phyloP scores from a whole-genome alignment of 2,329 filamentous ascomycete genomes.

The Verticillium isaacii region DNA sequence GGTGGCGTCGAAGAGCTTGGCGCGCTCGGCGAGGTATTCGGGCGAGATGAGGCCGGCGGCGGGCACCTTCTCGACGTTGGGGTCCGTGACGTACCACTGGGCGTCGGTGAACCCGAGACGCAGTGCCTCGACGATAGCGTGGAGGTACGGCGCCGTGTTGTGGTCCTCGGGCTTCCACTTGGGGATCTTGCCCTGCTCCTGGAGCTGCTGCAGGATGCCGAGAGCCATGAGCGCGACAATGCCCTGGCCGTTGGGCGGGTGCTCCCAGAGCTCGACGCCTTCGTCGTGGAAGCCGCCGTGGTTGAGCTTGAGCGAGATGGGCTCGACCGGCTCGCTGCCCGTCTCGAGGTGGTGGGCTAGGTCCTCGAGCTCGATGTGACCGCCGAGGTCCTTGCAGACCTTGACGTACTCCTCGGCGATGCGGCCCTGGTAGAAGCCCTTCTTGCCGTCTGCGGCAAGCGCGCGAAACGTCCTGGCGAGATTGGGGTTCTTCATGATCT shows the following conservation, averaged over 20 bases:
- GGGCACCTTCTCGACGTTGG: conserved; percentile 66
- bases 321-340: conserved; percentile 73
- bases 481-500: conserved; percentile 82
- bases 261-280: conserved; percentile 86
- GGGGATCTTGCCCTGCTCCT: conserved; percentile 69
- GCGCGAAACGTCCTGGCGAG: conserved; percentile 77
- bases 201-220: conserved; percentile 83
- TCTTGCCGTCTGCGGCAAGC: conserved; percentile 75
- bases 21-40: conserved; percentile 70
- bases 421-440: conserved; percentile 83
- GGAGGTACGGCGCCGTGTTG: conserved; percentile 77
- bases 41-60: conserved; percentile 63
- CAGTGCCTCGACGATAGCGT: conserved; percentile 82
- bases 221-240: conserved; percentile 93
- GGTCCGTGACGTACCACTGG: conserved; percentile 86
- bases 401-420: conserved; percentile 79
- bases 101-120: conserved; percentile 88
- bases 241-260: conserved; percentile 93
- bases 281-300: conserved; percentile 28
- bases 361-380: conserved; percentile 74
- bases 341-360: conserved; percentile 65
- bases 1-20: conserved; percentile 50
- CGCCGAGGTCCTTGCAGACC: conserved; percentile 71
- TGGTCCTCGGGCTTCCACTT: conserved; percentile 67
- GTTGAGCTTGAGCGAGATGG: conserved; percentile 76